Base-by-base conservation (phyloP, 805 yeast genomes). In the Brettanomyces sp. region DNA sequence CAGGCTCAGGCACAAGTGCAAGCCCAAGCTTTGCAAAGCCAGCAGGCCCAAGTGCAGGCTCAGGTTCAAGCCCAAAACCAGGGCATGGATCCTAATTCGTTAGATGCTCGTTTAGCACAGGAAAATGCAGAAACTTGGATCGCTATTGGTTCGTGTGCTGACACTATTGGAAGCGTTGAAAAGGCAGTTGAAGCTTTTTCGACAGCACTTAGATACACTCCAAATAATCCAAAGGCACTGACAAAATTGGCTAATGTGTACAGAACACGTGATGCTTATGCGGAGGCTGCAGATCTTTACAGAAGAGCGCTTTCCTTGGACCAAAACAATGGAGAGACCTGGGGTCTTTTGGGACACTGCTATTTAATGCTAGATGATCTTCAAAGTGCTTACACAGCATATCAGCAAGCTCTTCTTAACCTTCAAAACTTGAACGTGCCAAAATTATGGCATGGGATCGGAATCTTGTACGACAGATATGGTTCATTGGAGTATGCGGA, bases 361-460 rank as follows among this genome's bases (percentile, higher is more conserved):
- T 93, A 89, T 62, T 70, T 93, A 55, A 93, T 93, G 96, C 70
- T 90, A 62, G 99, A 93, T 64, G 99, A 93, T 58, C 73, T 93
- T 49, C 96, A 87, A 63, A 79, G 95, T 56, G 97, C 97, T 6
- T 93, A 93, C 63, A 84, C 90, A 40, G 95, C 98, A 3, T 93
- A 93, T 68, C 99, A 93, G 68, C 90, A 95, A 60, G 98, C 98
- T 3, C 70, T 93, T 42, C 85, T 86, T 64, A 93, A 88, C 62
- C 68, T 90, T 60, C 87, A 85, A 52, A 91, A 93, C 59, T 95
- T 96, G 41, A 87, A 88, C 55, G 97, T 90, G 45, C 98, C 98
- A 47, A 89, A 89, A 62, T 76, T 93, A 55, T 93, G 99, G 99
- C 97, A 93, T 65, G 99, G 99, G 0, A 91, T 93, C 53, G 99